Evolutionary conservation across 2,329 filamentous ascomycete genomes (phyloP), one percentile per base, ranked within the genome.

Genomic region (Trichoderma hamatum): DNA sequence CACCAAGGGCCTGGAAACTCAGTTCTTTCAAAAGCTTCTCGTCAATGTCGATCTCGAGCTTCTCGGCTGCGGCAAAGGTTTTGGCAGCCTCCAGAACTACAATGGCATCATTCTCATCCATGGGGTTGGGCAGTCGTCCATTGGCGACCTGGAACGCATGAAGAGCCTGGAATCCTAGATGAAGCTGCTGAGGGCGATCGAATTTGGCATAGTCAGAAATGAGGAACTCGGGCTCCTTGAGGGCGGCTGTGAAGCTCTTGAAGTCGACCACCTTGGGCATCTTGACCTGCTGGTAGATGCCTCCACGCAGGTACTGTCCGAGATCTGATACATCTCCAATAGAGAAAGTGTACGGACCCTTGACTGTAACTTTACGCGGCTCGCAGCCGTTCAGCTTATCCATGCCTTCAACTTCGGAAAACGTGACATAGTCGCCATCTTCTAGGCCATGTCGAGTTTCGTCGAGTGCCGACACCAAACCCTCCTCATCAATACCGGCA

Each of bases 201-300:
- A 97, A 98, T 81, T 99, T 99, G 81, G 96, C 96, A 77, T 94
- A 99, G 79, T 99, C 96, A 26, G 96, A 97, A 70, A 97, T 88
- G 76, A 98, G 82, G 72, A 96, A 89, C 75, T 97, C 95, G 2
- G 96, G 96, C 69, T 93, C 92, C 80, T 93, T 93, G 68, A 97
- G 81, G 70, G 97, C 88, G 64, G 88, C 83, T 52, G 89, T 89
- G 69, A 97, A 88, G 51, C 89, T 85, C 83, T 97, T 92, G 82
- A 98, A 99, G 78, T 96, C 88, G 75, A 98, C 82, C 67, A 93
- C 88, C 83, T 96, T 97, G 62, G 96, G 96, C 95, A 97, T 97
- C 86, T 98, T 99, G 80, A 98, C 96, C 80, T 99, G 96, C 49
- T 92, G 91, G 80, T 92, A 99, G 70, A 97, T 88, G 70, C 96